phyloP scores from a whole-genome alignment of 192 early-diverging fungal species.

The Coemansia sp. region DNA sequence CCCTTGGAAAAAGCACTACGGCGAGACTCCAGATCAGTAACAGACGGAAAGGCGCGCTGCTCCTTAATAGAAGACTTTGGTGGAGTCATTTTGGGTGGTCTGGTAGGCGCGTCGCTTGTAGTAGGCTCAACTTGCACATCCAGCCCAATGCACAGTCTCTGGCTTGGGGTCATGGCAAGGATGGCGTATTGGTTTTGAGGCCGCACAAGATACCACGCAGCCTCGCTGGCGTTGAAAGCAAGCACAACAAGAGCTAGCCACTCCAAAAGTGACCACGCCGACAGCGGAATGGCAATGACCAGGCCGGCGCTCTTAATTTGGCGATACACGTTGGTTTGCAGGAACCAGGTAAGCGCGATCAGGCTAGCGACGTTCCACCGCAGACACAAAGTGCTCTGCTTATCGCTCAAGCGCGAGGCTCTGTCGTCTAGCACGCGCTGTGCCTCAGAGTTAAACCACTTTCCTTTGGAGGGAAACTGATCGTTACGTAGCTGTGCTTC shows the following conservation, averaged over 20 bases:
- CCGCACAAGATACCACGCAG: conserved; percentile 43
- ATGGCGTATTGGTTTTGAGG: conserved; percentile 34
- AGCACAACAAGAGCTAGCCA: conserved; percentile 22
- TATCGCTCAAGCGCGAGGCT: conserved; percentile 24
- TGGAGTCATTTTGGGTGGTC: conserved; percentile 39
- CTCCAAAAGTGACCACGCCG: conserved; percentile 24
- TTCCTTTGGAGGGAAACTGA: conserved; percentile 13
- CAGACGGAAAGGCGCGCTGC: conserved; percentile 10
- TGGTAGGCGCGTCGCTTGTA: conserved; percentile 11
- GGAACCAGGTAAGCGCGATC: conserved; percentile 19
- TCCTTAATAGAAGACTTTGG: neutral
- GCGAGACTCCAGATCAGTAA: conserved; percentile 29
- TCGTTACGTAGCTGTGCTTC: neutral
- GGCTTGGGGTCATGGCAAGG: conserved; percentile 34
- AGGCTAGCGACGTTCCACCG: conserved; percentile 48
- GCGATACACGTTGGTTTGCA: conserved; percentile 35
- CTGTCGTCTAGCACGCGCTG: conserved; percentile 44
- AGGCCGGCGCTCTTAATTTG: conserved; percentile 20
- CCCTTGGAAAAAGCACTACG: conserved; percentile 22
- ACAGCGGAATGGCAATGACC: conserved; percentile 11
- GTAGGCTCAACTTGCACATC: conserved; percentile 16
- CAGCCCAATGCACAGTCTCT: conserved; percentile 40
- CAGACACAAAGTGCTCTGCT: conserved; percentile 42
- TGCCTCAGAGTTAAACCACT: conserved; percentile 43
- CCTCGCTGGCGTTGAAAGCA: conserved; percentile 47